phyloP scores from a whole-genome alignment of 2,329 filamentous ascomycete species.

The Chaetomium globosum region DNA sequence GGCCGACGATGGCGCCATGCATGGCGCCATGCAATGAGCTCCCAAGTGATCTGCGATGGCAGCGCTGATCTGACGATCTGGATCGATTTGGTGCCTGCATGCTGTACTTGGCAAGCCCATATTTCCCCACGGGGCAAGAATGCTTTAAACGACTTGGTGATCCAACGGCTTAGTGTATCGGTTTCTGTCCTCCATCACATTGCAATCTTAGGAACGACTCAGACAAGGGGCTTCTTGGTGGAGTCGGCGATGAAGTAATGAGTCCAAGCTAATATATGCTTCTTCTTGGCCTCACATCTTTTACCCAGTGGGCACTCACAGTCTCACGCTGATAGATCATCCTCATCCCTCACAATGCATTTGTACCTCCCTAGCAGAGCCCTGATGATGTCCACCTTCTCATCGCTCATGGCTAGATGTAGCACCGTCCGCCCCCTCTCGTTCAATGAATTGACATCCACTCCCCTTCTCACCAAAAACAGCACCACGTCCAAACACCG shows the following conservation, averaged over 20 bases:
- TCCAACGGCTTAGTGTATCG: neutral
- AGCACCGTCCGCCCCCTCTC: no score
- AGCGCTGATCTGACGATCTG: neutral
- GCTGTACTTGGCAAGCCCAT: neutral
- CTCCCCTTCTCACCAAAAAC: no score
- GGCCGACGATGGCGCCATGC: neutral
- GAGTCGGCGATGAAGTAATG: neutral
- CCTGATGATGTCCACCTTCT: no score
- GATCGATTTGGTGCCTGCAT: neutral
- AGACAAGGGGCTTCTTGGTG: neutral
- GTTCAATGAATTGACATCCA: no score
- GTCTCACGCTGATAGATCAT: no score
- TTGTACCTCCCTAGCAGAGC: no score
- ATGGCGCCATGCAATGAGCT: neutral
- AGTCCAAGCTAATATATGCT: neutral
- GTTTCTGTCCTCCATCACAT: neutral
- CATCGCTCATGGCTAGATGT: no score
- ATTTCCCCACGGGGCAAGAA: neutral
- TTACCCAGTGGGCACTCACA: no score
- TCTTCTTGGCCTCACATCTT: neutral
- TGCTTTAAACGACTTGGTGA: neutral
- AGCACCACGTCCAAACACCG: no score
- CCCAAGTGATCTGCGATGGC: neutral
- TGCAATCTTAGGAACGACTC: neutral
- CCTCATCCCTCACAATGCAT: no score